These are phyloP conservation scores for Globisporangium heterothallicum DNA, from an alignment of 352 stramenopile species.

Conservation along the genomic window DNA sequence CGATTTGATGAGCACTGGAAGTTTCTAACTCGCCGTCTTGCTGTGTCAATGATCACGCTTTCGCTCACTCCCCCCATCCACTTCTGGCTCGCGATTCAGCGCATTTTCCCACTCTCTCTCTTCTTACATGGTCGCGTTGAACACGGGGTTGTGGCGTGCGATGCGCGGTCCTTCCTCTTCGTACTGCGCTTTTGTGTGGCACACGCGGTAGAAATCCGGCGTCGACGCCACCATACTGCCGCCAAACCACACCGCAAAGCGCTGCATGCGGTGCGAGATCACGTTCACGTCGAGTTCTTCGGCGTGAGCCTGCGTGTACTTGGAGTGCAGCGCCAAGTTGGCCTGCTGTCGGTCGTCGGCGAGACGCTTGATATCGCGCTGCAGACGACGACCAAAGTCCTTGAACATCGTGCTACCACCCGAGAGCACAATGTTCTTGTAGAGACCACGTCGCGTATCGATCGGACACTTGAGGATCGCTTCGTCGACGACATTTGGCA, in stretches of 20 bases:
- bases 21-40: too few species aligned
- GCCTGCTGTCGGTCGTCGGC: conserved; percentile 87
- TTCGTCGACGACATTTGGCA: conserved; percentile 93
- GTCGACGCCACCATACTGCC: conserved; percentile 93
- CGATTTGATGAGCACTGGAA: too few species aligned
- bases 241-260: conserved; percentile 94
- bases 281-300: conserved; percentile 91
- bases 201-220: conserved; percentile 92
- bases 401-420: conserved; percentile 97
- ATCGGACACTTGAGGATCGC: conserved; percentile 95
- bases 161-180: conserved; percentile 94
- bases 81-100: too few species aligned
- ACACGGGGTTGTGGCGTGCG: conserved; percentile 93
- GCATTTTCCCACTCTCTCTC: not conserved
- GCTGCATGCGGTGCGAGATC: conserved; percentile 92
- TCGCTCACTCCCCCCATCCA: too few species aligned
- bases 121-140: conserved; percentile 90
- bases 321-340: conserved; percentile 80
- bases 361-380: conserved; percentile 92
- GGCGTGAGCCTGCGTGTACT: conserved; percentile 57
- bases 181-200: conserved; percentile 96
- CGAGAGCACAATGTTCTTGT: conserved; percentile 96
- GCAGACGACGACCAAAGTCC: conserved; percentile 91
- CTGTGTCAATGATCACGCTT: too few species aligned
- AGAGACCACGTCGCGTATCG: conserved; percentile 90